Evolutionary conservation across 352 stramenopile species (phyloP), one percentile per base, ranked within the genome.

Genomic region (Globisporangium cylindrosporum): DNA sequence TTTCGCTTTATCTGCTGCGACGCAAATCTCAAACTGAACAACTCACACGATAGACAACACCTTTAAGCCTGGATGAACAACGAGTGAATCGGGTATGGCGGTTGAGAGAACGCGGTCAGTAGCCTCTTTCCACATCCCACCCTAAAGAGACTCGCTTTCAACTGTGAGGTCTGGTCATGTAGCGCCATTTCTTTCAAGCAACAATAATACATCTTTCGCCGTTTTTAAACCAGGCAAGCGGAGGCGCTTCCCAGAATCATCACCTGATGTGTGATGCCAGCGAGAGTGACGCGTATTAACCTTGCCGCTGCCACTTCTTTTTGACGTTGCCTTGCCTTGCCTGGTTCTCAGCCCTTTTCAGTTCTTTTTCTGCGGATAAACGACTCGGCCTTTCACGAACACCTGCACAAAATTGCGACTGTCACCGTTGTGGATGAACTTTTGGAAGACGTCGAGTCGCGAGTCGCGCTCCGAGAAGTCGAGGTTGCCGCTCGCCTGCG

Each of bases 351-450:
- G 3, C 25, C 4, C 15, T 24, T 12, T 15, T 59, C 15, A 49
- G 15, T 49, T 49, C 41, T n/a, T 49, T 41, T 59, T 24, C 55
- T 61, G 55, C 55, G 34, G 20, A 32, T 83, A 73, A 29, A 89
- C 80, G 24, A 73, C 48, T 32, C 67, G 74, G 43, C 83, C 83
- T 64, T 79, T 85, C 29, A 96, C 85, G 38, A 92, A 94, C 2
- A 97, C 88, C 25, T 80, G 69, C 2, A 41, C 61, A 66, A 97
- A 90, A 62, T 97, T 97, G 67, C 90, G 85, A 53, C 80, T 88
- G 66, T 97, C 90, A 49, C 86, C 91, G 24, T 94, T 85, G 66
- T 94, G 90, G 49, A 97, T 67, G 29, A 95, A 76, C 68, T 97
- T 97, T 62, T 97, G 82, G 58, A 97, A 92, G 1, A 87, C 65